These are phyloP conservation scores for Hypoxylon trugodes DNA, from an alignment of 495 filamentous ascomycete species.

Conservation along the genomic window DNA sequence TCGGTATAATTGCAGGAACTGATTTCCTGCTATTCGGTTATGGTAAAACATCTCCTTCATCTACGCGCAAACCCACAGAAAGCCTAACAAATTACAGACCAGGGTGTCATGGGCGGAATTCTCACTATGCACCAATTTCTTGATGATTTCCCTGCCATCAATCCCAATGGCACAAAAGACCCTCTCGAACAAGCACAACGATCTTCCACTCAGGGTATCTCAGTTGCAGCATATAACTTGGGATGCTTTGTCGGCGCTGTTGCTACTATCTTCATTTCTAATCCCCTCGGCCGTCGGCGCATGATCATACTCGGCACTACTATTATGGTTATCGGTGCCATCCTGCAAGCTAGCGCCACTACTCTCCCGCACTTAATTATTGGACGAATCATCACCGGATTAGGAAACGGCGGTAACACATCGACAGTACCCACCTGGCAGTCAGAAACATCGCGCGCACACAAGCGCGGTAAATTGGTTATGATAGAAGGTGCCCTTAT, in stretches of 20 bases:
- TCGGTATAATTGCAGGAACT: slow-evolving; percentile 72
- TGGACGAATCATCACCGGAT: slow-evolving; percentile 71
- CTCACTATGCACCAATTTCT: slow-evolving; percentile 64
- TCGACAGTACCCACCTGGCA: slow-evolving; percentile 78
- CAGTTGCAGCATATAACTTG: slow-evolving; percentile 74
- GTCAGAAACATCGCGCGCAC: slow-evolving; percentile 77
- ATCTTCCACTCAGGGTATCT: slow-evolving; percentile 67
- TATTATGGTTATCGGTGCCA: slow-evolving; percentile 76
- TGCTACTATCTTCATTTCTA: slow-evolving; percentile 73
- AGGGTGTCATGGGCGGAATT: slow-evolving; percentile 68
- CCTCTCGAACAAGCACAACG: slow-evolving; percentile 48
- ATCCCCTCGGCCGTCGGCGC: slow-evolving; percentile 72
- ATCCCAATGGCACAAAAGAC: slow-evolving; percentile 50
- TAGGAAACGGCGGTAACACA: slow-evolving; percentile 71
- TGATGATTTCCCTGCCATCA: slow-evolving; percentile 64
- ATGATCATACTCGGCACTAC: slow-evolving; percentile 74
- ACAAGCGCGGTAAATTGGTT: slow-evolving; percentile 77
- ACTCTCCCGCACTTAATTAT: slow-evolving; percentile 69
- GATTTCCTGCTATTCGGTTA: slow-evolving; percentile 69
- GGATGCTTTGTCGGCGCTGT: slow-evolving; percentile 79
- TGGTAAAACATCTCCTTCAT: slow-evolving; percentile 39
- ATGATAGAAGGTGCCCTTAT: slow-evolving; percentile 82
- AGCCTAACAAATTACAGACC: slow-evolving; percentile 42
- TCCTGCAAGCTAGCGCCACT: slow-evolving; percentile 69
- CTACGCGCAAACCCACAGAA: not conserved